Evolutionary conservation across 2,329 filamentous ascomycete species (phyloP).

Genomic region (Xylariaceae sp.): DNA sequence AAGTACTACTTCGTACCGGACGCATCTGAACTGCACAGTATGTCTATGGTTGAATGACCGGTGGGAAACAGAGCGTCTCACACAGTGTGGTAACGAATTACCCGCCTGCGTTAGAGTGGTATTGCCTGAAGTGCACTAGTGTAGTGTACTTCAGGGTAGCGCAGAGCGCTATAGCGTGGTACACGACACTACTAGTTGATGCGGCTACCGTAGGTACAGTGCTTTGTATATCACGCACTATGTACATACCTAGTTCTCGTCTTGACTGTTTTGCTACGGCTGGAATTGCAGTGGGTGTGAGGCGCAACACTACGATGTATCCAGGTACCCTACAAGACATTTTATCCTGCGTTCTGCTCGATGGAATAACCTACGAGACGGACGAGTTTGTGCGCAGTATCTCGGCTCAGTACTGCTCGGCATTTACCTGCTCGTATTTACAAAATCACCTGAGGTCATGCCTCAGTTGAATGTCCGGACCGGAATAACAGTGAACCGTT

Average conservation of each 20-base stretch:
- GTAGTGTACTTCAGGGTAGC: constrained; percentile 1
- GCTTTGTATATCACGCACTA: neutral
- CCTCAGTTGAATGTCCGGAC: too few relatives aligned
- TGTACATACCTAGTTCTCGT: neutral
- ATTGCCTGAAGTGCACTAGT: constrained; percentile 21
- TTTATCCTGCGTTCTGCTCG: too few relatives aligned
- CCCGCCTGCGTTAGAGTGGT: constrained; percentile 12
- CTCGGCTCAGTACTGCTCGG: too few relatives aligned
- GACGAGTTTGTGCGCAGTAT: too few relatives aligned
- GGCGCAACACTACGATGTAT: too few relatives aligned
- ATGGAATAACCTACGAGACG: too few relatives aligned
- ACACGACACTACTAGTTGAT: neutral
- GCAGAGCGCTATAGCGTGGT: neutral
- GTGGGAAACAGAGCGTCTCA: neutral
- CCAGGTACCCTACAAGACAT: too few relatives aligned
- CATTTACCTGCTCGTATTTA: too few relatives aligned
- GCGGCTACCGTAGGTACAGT: neutral
- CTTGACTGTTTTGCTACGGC: neutral
- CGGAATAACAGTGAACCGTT: too few relatives aligned
- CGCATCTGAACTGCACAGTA: neutral
- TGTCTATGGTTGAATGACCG: neutral
- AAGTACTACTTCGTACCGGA: neutral
- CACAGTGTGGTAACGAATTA: constrained; percentile 14
- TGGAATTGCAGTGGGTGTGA: too few relatives aligned
- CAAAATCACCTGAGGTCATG: too few relatives aligned